Conservation (phyloP, 305 asterid species). For the Fraxinus sp. region DNA sequence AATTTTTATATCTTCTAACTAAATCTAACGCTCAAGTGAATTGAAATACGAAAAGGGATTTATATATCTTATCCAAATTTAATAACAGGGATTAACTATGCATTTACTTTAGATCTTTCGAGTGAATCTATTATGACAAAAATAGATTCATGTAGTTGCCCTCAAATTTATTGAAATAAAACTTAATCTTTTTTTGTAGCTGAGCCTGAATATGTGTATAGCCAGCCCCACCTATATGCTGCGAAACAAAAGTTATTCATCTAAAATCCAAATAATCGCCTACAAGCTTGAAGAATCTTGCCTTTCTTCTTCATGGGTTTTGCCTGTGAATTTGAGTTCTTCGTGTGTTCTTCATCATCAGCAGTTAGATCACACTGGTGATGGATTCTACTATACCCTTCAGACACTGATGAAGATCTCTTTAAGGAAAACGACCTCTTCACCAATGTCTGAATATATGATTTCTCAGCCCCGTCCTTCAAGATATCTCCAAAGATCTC, state of each 20-base stretch:
- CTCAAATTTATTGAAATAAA: background rate
- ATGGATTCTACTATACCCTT: constrained; percentile 37
- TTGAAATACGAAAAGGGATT: background rate
- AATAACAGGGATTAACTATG: background rate
- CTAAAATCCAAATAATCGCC: constrained; percentile 30
- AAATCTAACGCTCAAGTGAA: background rate
- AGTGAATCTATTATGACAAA: background rate
- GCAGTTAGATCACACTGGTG: constrained; percentile 22
- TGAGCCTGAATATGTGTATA: background rate
- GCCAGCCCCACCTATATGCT: background rate
- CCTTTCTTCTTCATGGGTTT: constrained; percentile 29
- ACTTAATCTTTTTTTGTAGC: background rate
- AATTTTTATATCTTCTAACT: background rate
- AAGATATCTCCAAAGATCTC: constrained; percentile 44
- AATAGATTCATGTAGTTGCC: background rate
- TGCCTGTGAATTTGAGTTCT: background rate
- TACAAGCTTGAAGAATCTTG: constrained; percentile 32
- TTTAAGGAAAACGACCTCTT: constrained; percentile 26
- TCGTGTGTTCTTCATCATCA: background rate
- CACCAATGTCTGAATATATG: constrained; percentile 18
- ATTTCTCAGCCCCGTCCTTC: constrained; percentile 21
- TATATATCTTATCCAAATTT: background rate
- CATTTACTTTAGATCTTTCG: background rate
- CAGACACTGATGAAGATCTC: constrained; percentile 37
- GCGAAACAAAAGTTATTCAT: background rate